Conservation (phyloP, 2,329 filamentous ascomycete species). For the Polytolypa hystricis region DNA sequence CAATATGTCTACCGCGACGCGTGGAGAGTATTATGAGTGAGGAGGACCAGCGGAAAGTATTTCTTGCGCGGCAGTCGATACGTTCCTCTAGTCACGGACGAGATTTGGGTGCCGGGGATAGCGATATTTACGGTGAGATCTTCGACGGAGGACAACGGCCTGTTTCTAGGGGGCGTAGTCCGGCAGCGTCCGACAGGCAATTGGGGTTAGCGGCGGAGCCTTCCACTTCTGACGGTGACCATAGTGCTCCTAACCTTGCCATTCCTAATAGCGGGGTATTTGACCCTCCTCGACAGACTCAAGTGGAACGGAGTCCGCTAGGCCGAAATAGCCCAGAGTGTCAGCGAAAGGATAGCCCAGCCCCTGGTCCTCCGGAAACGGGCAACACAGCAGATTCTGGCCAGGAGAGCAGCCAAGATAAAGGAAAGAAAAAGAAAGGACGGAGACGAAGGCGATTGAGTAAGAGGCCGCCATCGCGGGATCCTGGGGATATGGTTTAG, state of each 20-base stretch:
- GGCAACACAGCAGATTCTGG: constrained; percentile 3
- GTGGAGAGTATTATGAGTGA: constrained; percentile 69
- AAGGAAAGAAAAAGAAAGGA: constrained; percentile 6
- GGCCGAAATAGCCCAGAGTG: constrained; percentile 25
- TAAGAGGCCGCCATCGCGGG: constrained; percentile 6
- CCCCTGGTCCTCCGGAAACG: constrained; percentile 5
- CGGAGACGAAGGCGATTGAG: constrained; percentile 6
- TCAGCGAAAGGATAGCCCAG: too few relatives aligned
- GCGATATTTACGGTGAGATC: neutral
- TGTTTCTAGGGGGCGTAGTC: constrained; percentile 3
- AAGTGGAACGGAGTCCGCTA: constrained; percentile 24
- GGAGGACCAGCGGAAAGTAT: constrained; percentile 64
- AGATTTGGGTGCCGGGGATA: constrained; percentile 2
- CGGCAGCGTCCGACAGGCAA: constrained; percentile 1
- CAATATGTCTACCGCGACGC: constrained; percentile 54
- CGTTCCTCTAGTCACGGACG: constrained; percentile 12
- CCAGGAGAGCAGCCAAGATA: constrained; percentile 8
- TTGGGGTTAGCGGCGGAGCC: neutral
- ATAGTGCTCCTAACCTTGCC: neutral
- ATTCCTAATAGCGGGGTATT: constrained; percentile 11
- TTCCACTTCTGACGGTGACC: constrained; percentile 6
- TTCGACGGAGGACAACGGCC: neutral
- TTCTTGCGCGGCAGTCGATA: constrained; percentile 48
- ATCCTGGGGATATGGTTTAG: constrained; percentile 8
- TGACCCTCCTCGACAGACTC: constrained; percentile 13